Evolutionary conservation across 1,139 yeast genomes (phyloP), one percentile per base, ranked within the genome.

Genomic region (Saccharomyces uvarum): DNA sequence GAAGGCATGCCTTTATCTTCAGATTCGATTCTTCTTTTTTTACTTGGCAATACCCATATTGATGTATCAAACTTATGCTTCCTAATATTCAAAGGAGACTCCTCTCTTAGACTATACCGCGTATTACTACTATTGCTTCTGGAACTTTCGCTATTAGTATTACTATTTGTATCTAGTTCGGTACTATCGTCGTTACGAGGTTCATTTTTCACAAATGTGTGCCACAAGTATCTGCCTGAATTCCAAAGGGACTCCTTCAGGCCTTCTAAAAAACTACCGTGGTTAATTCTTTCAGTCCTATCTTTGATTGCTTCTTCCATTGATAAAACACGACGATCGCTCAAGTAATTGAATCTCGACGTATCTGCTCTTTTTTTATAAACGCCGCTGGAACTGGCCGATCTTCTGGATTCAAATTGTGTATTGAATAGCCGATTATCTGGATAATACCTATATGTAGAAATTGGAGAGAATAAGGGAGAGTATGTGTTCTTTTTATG

Each of bases 381-480:
- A 38, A 38, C 13, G 9, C 44, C 44, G 19, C 44, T 38, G 13
- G 19, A 38, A 38, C 44, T 38, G 26, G 26, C 44, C 5, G 44
- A 38, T 38, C 44, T 38, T 38, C 24, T 38, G n/a, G 44, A 38
- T 19, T 38, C 24, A 19, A 24, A 4, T 9, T 11, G 44, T 2
- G 19, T 38, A 5, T 9, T 38, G 3, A 38, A 38, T 38, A 5
- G 4, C 24, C 24, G 44, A n/a, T n/a, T 33, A 33, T 24, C 41
- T 13, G 38, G 24, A 11, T 48, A 33, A 19, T 41, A 53, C 14
- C 59, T 56, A 24, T 55, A 54, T 5, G 55, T 52, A 14, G 59
- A 56, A 50, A 56, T 50, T 7, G 54, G 56, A 3, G 59, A 55
- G 38, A 50, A 53, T 11, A 54, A 47, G 6, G 55, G 55, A 11